A percentile compares a stretch with the other conserved stretches of the same genome.
These are phyloP conservation scores for Debaryomyces robertsiae DNA, from an alignment of 1,139 yeast species.

Conservation along the genomic window DNA sequence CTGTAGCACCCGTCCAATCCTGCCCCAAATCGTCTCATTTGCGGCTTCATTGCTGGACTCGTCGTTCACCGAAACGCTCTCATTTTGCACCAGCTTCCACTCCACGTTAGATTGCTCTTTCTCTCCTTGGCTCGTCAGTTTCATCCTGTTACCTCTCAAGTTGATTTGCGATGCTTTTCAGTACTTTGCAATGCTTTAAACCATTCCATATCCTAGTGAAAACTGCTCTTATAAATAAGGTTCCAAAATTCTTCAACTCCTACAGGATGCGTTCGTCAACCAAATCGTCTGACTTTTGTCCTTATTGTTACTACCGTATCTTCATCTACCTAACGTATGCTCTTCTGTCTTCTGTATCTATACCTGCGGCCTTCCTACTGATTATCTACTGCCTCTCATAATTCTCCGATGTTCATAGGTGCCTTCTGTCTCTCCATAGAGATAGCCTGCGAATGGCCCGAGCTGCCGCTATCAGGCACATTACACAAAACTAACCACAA, in stretches of 20 bases:
- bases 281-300: neutral
- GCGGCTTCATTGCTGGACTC: conserved; percentile 8
- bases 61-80: conserved; percentile 1
- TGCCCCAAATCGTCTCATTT: conserved; percentile 20
- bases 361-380: too few relatives aligned
- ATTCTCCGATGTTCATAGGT: too few relatives aligned
- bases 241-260: conserved; percentile 5
- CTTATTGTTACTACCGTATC: neutral
- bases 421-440: too few relatives aligned
- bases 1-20: conserved; percentile 19
- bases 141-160: neutral
- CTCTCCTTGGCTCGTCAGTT: neutral
- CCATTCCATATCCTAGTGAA: neutral
- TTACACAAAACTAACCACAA: too few relatives aligned
- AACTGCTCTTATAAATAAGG: neutral
- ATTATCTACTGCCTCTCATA: too few relatives aligned
- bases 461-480: too few relatives aligned
- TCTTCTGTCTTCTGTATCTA: too few relatives aligned
- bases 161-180: neutral
- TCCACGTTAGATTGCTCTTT: neutral
- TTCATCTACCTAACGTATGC: neutral
- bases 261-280: conserved; percentile 6
- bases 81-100: conserved; percentile 1
- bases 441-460: too few relatives aligned
- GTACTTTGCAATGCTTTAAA: neutral